A percentile compares a stretch with the other conserved stretches of the same genome.
phyloP scores from a whole-genome alignment of 225 moss, liverwort and hornwort species.

The Physcomitrellopsis africana region DNA sequence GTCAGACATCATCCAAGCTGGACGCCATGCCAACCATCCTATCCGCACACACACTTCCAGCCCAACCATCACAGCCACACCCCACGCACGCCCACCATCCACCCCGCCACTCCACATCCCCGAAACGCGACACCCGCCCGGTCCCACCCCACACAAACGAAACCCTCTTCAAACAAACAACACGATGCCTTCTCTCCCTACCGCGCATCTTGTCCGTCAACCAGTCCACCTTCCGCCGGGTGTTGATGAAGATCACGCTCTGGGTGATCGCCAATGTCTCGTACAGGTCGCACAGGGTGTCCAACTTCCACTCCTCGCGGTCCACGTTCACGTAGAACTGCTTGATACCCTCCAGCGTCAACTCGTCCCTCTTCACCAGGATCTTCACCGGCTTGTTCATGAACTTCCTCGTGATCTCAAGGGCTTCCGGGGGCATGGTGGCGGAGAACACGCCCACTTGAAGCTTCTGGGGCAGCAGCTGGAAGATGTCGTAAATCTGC shows the following conservation, averaged over 20 bases:
- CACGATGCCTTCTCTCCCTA: not conserved
- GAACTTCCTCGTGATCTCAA: conserved; percentile 80
- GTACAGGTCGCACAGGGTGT: conserved; percentile 27
- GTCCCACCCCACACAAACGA: too few species aligned
- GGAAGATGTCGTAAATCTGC: conserved; percentile 83
- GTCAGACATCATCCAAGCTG: too few species aligned
- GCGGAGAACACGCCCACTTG: conserved; percentile 78
- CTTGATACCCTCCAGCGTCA: conserved; percentile 70
- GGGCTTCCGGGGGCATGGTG: conserved; percentile 72
- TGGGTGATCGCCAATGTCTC: conserved; percentile 55
- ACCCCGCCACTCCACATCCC: too few species aligned
- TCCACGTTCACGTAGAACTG: conserved; percentile 65
- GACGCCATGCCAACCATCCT: too few species aligned
- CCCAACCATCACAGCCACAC: too few species aligned
- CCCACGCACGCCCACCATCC: too few species aligned
- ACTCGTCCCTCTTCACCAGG: conserved; percentile 73
- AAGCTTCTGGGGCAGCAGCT: conserved; percentile 71
- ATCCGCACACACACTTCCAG: too few species aligned
- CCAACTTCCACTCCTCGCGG: conserved; percentile 60
- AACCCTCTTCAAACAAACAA: too few species aligned
- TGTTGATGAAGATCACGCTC: conserved; percentile 64
- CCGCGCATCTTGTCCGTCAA: conserved; percentile 59
- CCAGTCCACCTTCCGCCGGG: conserved; percentile 58
- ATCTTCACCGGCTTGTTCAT: conserved; percentile 86
- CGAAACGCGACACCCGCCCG: too few species aligned